phyloP scores from a whole-genome alignment of 2,329 filamentous ascomycete species.

The Colletotrichum gigasporum region DNA sequence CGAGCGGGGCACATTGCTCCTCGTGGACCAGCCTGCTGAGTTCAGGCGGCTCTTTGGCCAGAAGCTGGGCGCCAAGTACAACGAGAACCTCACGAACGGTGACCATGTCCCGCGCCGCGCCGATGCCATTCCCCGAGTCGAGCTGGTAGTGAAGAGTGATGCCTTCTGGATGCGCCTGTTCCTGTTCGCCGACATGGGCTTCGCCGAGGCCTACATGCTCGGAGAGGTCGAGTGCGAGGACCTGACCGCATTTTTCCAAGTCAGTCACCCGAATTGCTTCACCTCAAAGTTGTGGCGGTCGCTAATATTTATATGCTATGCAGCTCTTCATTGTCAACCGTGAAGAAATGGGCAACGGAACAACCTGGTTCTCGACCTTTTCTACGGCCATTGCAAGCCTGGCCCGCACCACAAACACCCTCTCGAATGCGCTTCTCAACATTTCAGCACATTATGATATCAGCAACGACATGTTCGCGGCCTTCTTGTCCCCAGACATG shows the following conservation, averaged over 20 bases:
- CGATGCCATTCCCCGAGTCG: slow-evolving; percentile 52
- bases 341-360: slow-evolving; percentile 70
- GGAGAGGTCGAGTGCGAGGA: slow-evolving; percentile 74
- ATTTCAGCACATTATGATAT: slow-evolving; percentile 80
- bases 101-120: slow-evolving; percentile 41
- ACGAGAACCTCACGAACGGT: slow-evolving; percentile 46
- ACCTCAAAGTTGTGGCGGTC: not conserved
- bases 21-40: slow-evolving; percentile 56
- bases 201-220: slow-evolving; percentile 78
- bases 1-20: slow-evolving; percentile 56
- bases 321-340: slow-evolving; percentile 78
- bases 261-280: too few species aligned
- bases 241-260: slow-evolving; percentile 74
- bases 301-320: slow-evolving; percentile 32
- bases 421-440: slow-evolving; percentile 69
- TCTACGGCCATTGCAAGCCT: slow-evolving; percentile 66
- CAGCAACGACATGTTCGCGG: slow-evolving; percentile 79
- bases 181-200: slow-evolving; percentile 79
- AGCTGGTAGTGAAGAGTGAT: slow-evolving; percentile 70
- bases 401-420: slow-evolving; percentile 65
- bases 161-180: slow-evolving; percentile 76
- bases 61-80: slow-evolving; percentile 49
- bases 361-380: slow-evolving; percentile 68
- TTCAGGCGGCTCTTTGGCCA: slow-evolving; percentile 56
- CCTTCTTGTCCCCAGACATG: slow-evolving; percentile 80